Evolutionary conservation across 345 rosid species (phyloP).

Genomic region (Citrus hindsii): DNA sequence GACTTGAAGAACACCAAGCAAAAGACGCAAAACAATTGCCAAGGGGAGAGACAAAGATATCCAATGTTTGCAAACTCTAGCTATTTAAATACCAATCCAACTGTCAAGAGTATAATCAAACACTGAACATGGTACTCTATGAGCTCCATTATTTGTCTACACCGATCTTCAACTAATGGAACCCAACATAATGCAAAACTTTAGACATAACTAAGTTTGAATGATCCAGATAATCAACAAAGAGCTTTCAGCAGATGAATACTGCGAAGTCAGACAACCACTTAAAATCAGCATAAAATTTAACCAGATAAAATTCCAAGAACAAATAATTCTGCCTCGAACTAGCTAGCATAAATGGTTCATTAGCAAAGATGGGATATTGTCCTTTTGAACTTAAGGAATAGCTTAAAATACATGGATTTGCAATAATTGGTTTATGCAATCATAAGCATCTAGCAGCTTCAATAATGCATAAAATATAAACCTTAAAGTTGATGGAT

Average conservation of each 20-base stretch:
- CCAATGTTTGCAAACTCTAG: background rate
- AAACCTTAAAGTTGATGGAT: background rate
- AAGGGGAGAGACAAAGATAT: background rate
- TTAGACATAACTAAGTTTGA: background rate
- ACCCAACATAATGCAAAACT: background rate
- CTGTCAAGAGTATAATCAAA: background rate
- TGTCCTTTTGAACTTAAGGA: background rate
- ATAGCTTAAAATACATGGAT: background rate
- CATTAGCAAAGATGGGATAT: background rate
- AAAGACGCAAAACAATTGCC: background rate
- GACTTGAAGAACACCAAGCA: background rate
- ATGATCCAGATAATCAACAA: background rate
- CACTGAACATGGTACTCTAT: background rate
- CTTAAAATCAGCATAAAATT: background rate
- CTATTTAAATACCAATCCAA: background rate
- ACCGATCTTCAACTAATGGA: background rate
- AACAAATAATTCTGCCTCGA: background rate
- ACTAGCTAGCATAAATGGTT: background rate
- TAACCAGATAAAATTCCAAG: background rate
- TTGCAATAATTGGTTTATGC: background rate
- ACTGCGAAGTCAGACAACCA: background rate
- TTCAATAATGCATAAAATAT: background rate
- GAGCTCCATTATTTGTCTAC: background rate
- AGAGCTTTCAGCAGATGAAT: background rate
- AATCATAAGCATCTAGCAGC: background rate